Evolutionary conservation across 371 early-diverging fungal genomes (phyloP).

Genomic region (Choanephora cucurbitarum): DNA sequence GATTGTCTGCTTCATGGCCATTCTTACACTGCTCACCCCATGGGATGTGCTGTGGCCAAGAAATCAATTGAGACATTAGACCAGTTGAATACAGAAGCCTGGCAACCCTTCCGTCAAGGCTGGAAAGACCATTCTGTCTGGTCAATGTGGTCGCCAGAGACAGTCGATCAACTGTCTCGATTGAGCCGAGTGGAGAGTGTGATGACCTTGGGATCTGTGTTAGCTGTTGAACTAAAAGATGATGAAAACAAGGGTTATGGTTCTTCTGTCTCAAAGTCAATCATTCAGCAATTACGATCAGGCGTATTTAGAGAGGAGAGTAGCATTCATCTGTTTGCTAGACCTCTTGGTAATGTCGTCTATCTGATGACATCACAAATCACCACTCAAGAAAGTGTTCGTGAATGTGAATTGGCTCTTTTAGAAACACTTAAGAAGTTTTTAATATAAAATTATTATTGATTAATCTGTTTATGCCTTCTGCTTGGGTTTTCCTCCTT

Average conservation of each 20-base stretch:
- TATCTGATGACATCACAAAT: conserved; percentile 76
- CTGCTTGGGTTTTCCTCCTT: conserved; percentile 13
- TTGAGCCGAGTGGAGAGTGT: conserved; percentile 69
- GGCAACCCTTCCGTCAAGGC: conserved; percentile 40
- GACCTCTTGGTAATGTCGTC: conserved; percentile 79
- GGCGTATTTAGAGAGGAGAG: conserved; percentile 38
- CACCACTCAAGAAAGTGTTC: conserved; percentile 52
- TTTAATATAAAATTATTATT: neutral
- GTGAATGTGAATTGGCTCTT: conserved; percentile 54
- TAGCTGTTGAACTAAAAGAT: conserved; percentile 70
- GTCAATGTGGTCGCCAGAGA: conserved; percentile 60
- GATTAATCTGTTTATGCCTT: conserved; percentile 12
- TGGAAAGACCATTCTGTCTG: conserved; percentile 48
- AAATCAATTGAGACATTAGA: conserved; percentile 60
- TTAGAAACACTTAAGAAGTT: conserved; percentile 27
- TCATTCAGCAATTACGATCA: conserved; percentile 50
- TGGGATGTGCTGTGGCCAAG: conserved; percentile 77
- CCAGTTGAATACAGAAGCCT: conserved; percentile 30
- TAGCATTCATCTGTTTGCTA: conserved; percentile 56
- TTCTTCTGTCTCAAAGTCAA: conserved; percentile 50
- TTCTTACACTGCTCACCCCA: conserved; percentile 86
- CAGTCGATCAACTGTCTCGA: conserved; percentile 55
- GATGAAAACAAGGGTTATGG: conserved; percentile 62
- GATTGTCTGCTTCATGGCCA: conserved; percentile 83
- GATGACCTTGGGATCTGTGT: conserved; percentile 71